A percentile compares a stretch with the other conserved stretches of the same genome.
Evolutionary conservation across 2,329 filamentous ascomycete genomes (phyloP).

Genomic region (Volutella citrinella): DNA sequence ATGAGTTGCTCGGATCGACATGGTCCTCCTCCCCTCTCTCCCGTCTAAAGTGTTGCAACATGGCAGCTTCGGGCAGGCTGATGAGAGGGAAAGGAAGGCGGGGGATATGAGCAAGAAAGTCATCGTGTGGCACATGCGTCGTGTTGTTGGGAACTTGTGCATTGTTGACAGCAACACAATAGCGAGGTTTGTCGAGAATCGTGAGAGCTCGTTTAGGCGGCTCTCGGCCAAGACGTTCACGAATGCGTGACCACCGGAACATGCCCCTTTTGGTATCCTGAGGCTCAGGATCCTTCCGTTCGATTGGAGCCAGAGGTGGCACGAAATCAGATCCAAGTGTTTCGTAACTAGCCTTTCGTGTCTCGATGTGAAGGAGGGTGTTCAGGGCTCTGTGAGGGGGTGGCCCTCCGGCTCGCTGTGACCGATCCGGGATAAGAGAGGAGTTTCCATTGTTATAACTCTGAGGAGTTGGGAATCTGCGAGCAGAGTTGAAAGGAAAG

Average conservation of each 20-base stretch:
- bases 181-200: slow-evolving; percentile 23
- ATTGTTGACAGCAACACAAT: slow-evolving; percentile 14
- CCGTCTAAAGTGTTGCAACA: slow-evolving; percentile 30
- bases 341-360: slow-evolving; percentile 26
- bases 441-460: slow-evolving; percentile 21
- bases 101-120: slow-evolving; percentile 21
- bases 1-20: slow-evolving; percentile 27
- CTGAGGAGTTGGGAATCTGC: slow-evolving; percentile 15
- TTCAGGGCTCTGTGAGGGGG: slow-evolving; percentile 8
- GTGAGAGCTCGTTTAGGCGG: slow-evolving; percentile 19
- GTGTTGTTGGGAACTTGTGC: slow-evolving; percentile 6
- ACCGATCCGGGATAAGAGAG: slow-evolving; percentile 24
- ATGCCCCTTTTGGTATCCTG: slow-evolving; percentile 1
- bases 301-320: not conserved
- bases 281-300: not conserved
- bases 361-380: slow-evolving; percentile 20
- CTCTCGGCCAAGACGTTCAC: slow-evolving; percentile 19
- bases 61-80: slow-evolving; percentile 35
- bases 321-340: slow-evolving; percentile 28
- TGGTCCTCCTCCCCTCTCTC: slow-evolving; percentile 37
- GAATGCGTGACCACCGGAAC: slow-evolving; percentile 26
- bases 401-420: slow-evolving; percentile 16
- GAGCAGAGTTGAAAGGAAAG: slow-evolving; percentile 22
- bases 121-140: slow-evolving; percentile 19
- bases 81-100: slow-evolving; percentile 35